A percentile compares a stretch with the other conserved stretches of the same genome.
Evolutionary conservation across 108 stramenopile genomes (phyloP).

Genomic region (Nannochloropsis granulata): DNA sequence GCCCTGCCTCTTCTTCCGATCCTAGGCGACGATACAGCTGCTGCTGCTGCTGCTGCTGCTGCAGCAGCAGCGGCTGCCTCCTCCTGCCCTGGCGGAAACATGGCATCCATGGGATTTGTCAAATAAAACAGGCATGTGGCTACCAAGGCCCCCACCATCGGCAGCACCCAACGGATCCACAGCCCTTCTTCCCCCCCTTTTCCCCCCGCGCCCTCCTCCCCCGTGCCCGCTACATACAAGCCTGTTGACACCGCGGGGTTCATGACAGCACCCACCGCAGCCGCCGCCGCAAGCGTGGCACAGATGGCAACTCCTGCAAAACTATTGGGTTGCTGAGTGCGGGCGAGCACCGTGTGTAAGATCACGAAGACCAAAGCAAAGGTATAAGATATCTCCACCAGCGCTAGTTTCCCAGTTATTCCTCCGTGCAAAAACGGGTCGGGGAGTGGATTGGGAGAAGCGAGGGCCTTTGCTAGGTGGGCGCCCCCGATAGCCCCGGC

Average conservation of each 20-base stretch:
- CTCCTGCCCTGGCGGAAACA: background rate
- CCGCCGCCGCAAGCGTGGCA: background rate
- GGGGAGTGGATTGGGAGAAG: background rate
- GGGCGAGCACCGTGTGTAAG: background rate
- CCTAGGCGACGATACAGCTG: no score
- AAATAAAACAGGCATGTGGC: background rate
- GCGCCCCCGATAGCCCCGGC: background rate
- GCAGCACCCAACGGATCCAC: background rate
- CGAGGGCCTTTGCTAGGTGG: background rate
- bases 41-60: no score
- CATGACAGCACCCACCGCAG: background rate
- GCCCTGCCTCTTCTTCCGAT: background rate
- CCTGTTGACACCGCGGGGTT: background rate
- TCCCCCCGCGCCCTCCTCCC: background rate
- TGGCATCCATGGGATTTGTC: background rate
- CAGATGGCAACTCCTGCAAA: background rate
- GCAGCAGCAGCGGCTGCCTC: no score
- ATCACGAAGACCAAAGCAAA: background rate
- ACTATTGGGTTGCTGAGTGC: background rate
- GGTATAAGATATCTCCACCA: background rate
- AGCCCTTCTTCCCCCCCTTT: background rate
- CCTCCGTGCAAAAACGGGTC: background rate
- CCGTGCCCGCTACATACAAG: background rate
- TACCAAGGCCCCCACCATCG: background rate
- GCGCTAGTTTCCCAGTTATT: background rate